phyloP scores from a whole-genome alignment of 2,329 filamentous ascomycete genomes.

The Sporothrix protearum region DNA sequence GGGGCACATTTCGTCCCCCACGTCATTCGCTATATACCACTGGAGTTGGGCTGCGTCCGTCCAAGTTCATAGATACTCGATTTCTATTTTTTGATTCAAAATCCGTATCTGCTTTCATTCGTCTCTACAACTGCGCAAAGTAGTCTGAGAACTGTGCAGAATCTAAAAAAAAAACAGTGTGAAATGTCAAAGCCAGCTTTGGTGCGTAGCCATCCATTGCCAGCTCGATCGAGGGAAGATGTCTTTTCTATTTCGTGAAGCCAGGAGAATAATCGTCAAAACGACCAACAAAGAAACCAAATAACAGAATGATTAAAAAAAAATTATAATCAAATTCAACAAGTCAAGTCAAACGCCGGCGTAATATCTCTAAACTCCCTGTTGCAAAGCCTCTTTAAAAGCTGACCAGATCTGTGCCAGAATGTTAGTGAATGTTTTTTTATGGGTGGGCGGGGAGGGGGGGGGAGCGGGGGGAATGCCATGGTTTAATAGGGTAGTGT shows the following conservation, averaged over 20 bases:
- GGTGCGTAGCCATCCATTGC: not conserved
- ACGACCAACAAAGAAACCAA: not conserved
- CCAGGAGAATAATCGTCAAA: not conserved
- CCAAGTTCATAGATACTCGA: not conserved
- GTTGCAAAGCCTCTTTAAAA: slow-evolving; percentile 29
- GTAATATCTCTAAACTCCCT: not conserved
- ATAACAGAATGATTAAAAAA: not conserved
- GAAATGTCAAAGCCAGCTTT: not conserved
- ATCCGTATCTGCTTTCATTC: not conserved
- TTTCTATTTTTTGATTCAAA: not conserved
- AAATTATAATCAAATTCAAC: not conserved
- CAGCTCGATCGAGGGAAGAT: not conserved
- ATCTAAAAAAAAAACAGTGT: not conserved
- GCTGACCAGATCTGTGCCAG: slow-evolving; percentile 37
- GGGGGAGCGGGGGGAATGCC: too few species aligned
- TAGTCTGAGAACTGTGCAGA: not conserved
- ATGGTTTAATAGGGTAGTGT: not conserved
- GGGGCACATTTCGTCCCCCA: not conserved
- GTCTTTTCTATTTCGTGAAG: not conserved
- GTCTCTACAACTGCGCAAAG: not conserved
- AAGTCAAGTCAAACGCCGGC: not conserved
- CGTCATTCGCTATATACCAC: slow-evolving; percentile 16
- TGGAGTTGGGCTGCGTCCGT: not conserved
- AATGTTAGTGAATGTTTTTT: slow-evolving; percentile 22
- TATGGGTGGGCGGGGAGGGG: too few species aligned